Conservation (phyloP, 169 alveolate species). For the Plasmodium relictum region DNA sequence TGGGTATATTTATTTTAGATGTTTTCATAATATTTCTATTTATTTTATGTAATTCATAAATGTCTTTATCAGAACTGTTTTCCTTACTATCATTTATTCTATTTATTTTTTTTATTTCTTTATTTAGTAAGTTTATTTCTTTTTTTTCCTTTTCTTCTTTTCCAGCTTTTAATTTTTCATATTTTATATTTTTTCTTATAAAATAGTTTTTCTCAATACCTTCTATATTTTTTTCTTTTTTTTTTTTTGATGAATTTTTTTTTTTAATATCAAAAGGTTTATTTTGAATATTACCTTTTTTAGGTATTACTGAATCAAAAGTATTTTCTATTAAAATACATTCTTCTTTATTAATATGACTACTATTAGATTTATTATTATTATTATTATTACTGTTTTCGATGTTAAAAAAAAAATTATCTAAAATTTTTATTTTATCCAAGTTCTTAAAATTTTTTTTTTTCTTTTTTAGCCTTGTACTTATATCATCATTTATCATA, state of each 20-base stretch:
- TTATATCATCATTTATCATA: neutral
- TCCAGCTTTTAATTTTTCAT: neutral
- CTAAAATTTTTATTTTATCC: conserved; percentile 20
- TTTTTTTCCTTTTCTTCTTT: neutral
- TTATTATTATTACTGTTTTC: neutral
- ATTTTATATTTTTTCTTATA: neutral
- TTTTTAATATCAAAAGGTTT: neutral
- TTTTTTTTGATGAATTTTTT: conserved; percentile 1
- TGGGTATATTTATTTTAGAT: conserved; percentile 9
- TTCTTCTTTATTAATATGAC: neutral
- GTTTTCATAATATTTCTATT: neutral
- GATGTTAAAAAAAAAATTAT: conserved; percentile 12
- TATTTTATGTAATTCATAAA: neutral
- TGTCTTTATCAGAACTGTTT: neutral
- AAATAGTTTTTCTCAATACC: neutral
- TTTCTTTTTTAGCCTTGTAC: neutral
- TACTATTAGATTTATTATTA: neutral
- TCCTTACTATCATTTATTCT: neutral
- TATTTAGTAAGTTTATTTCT: neutral
- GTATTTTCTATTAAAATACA: conserved; percentile 41
- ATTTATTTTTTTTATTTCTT: neutral
- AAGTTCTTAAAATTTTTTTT: conserved; percentile 14
- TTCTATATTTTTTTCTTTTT: neutral
- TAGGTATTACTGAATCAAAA: conserved; percentile 11
- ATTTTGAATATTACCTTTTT: neutral